These are phyloP conservation scores for Dittrichia graveolens DNA, from an alignment of 129 eudicot genomes.

Conservation along the genomic window DNA sequence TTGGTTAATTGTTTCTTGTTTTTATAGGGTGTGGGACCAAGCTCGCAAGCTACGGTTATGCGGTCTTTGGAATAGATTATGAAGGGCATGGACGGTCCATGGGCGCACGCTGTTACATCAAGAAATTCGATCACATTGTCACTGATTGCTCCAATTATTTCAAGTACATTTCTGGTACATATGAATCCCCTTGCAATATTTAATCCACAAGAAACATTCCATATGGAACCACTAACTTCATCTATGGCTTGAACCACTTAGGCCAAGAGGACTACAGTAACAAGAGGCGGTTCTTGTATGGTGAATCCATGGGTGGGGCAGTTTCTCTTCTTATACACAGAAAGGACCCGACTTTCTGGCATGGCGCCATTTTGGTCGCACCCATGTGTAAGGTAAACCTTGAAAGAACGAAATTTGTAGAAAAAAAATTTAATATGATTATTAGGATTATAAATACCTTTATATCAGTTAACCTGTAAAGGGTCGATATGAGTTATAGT, in stretches of 20 bases:
- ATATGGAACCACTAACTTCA: conserved; percentile 26
- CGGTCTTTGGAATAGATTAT: conserved; percentile 89
- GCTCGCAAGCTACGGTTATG: conserved; percentile 82
- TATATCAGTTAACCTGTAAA: too few relatives aligned
- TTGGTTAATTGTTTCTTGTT: background rate
- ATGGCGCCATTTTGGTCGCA: conserved; percentile 91
- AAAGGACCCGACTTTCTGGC: conserved; percentile 89
- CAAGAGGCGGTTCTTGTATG: conserved; percentile 79
- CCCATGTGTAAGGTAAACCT: conserved; percentile 94
- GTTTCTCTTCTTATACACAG: conserved; percentile 80
- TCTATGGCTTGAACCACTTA: conserved; percentile 27
- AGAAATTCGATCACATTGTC: conserved; percentile 76
- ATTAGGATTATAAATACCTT: too few relatives aligned
- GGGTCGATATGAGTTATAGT: too few relatives aligned
- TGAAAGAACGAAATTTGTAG: too few relatives aligned
- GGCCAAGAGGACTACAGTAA: conserved; percentile 64
- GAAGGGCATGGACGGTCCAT: conserved; percentile 96
- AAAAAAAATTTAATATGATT: too few relatives aligned
- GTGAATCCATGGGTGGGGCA: conserved; percentile 99
- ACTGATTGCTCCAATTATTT: conserved; percentile 74
- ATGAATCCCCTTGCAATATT: conserved; percentile 19
- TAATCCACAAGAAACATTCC: background rate
- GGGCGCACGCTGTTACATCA: conserved; percentile 97
- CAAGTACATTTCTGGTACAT: conserved; percentile 71
- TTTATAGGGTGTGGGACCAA: conserved; percentile 67